Evolutionary conservation across 2,329 filamentous ascomycete species (phyloP), one percentile per base, ranked within the genome.

Genomic region (Trichophyton schoenleinii): DNA sequence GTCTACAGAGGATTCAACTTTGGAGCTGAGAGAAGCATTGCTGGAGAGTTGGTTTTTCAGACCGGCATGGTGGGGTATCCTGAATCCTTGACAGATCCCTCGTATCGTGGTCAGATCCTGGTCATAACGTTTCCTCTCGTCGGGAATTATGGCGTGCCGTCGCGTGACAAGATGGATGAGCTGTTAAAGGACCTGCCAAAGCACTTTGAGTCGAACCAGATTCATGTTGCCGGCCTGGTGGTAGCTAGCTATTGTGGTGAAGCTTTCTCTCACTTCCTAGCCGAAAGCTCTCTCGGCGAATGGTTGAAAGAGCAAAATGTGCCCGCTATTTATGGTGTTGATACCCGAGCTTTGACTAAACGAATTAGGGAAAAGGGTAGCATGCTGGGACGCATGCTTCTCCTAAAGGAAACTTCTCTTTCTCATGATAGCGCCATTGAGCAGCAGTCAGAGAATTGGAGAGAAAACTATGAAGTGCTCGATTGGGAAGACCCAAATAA

Each of bases 1-100:
- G 83, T 90, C 72, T 95, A 91, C 81, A 89, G 95, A 74, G 94
- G 94, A 68, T 91, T 89, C 80, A 96, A 91, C 82, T 99, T 99
- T 74, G 94, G 94, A 76, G 91, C 92, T 66, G 82, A 89, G 71
- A 96, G 91, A 83, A 96, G 89, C 79, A 85, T 95, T 71, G 88
- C 92, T 67, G 94, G 94, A 75, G 94, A 99, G 81, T 82, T 99
- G 74, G 94, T 99, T 77, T 99, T 99, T 80, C 92, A 97, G 82
- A 99, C 94, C 62, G 94, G 94, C 76, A 96, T 97, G 91, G 94
- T 97, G 69, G 94, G 94, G 71, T 99, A 99, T 74, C 91, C 94
- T 48, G 94, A 99, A 80, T 95, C 88, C 57, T 86, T 92, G 81
- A 91, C 88, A 70, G 88, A 92, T 70, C 88, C 88, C 60, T 92